Evolutionary conservation across 495 filamentous ascomycete species (phyloP).

Genomic region (Corynascus novoguineensis): DNA sequence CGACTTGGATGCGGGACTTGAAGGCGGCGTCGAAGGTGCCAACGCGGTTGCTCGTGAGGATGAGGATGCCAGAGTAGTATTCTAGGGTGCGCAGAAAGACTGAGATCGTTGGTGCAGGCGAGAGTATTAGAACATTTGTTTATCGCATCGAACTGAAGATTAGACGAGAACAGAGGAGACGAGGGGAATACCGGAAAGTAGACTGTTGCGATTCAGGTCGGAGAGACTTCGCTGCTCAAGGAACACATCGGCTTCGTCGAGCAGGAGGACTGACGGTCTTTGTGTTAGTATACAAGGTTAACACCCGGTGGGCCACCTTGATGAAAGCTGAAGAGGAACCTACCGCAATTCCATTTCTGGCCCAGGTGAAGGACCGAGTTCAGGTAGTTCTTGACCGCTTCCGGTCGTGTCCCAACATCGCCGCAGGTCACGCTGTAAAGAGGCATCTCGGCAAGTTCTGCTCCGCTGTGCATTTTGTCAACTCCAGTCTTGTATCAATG

Average conservation of each 20-base stretch:
- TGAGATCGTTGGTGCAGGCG: no score
- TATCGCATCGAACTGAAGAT: no score
- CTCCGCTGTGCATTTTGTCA: not conserved
- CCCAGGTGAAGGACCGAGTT: not conserved
- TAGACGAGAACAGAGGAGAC: not conserved
- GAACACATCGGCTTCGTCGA: conserved; percentile 41
- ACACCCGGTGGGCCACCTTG: no score
- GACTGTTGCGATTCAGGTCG: conserved; percentile 68
- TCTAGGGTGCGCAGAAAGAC: conserved; percentile 45
- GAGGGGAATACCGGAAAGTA: conserved; percentile 49
- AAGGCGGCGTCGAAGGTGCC: conserved; percentile 36
- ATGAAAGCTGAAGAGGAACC: conserved; percentile 44
- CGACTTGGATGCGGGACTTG: conserved; percentile 36
- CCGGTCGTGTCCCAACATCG: not conserved
- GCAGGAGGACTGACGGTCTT: conserved; percentile 13
- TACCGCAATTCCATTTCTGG: not conserved
- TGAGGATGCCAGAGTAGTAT: conserved; percentile 36
- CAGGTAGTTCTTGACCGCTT: not conserved
- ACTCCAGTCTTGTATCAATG: not conserved
- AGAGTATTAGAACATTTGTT: no score
- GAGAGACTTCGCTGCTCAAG: conserved; percentile 59
- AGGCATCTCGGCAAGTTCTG: not conserved
- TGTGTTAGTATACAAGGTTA: conserved; percentile 44
- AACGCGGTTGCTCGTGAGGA: conserved; percentile 39
- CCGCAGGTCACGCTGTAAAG: not conserved